Base-by-base conservation (phyloP, 805 yeast species). In the Starmerella tilneyi region DNA sequence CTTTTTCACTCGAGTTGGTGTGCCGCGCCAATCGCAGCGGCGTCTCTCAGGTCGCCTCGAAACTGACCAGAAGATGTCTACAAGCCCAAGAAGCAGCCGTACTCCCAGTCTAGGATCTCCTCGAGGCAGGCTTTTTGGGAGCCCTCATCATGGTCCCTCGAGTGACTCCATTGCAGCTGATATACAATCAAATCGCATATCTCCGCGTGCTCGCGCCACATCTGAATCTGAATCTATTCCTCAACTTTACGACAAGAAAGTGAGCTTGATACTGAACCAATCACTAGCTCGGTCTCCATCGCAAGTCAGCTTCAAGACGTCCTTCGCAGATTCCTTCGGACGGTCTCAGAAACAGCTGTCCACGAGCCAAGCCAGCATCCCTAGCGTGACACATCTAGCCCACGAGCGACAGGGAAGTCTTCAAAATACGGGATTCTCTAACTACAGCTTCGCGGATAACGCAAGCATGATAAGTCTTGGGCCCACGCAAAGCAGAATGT, bases 241-340 rank as follows among this genome's bases (percentile, higher is more conserved):
- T 0, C 82, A 78, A 56, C 72, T 82, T 0, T 82, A 82, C 57
- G 94, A 82, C 58, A 80, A 79, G 60, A 81, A 81, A 59, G 92
- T 81, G 1, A 76, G 84, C 23, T 73, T 76, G n/a, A 79, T 82
- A 39, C 66, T 82, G 58, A 81, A 80, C 57, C 67, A 80, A 51
- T 79, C 85, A 51, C 67, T 82, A 58, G 84, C 84, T 2, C 65
- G 85, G 46, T 76, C 84, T 0, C 78, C 81, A 15, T 81, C 94
- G 0, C 79, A 79, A 41, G 71, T 84, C 0, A 82, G 94, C 3
- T 84, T 84, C 69, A 79, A 79, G 58, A 78, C 80, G 17, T 73
- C 81, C 23, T 68, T 83, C 53, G 86, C 84, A 0, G 94, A 83
- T 51, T 76, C 84, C 0, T 72, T 74, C 57, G 66, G 47, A 6